These are phyloP conservation scores for Hevea brasiliensis DNA, from an alignment of 345 rosid genomes.

Conservation along the genomic window DNA sequence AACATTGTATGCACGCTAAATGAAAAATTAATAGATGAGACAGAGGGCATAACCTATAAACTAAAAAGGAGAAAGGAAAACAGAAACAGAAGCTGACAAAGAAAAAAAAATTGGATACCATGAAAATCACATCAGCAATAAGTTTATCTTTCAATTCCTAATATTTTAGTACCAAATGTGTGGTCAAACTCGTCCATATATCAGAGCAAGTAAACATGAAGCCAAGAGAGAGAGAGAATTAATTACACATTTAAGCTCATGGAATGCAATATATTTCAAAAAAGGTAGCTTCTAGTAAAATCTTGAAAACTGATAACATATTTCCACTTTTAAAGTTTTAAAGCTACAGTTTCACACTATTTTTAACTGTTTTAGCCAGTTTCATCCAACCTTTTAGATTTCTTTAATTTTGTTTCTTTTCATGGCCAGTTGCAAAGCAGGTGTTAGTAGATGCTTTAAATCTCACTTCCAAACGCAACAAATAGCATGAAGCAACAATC, in stretches of 20 bases:
- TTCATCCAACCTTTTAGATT: background rate
- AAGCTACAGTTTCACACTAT: background rate
- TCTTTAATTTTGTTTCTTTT: conserved; percentile 1
- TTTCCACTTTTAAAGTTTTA: background rate
- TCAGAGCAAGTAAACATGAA: background rate
- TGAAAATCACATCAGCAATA: background rate
- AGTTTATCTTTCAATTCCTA: background rate
- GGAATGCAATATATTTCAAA: background rate
- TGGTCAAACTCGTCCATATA: background rate
- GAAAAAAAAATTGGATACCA: background rate
- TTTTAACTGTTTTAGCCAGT: background rate
- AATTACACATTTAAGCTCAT: background rate
- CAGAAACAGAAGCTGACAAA: background rate
- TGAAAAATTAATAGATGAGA: background rate
- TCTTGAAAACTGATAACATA: background rate
- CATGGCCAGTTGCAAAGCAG: background rate
- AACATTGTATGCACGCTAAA: background rate
- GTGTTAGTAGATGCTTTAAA: background rate
- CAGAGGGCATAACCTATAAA: background rate
- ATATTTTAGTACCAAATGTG: background rate
- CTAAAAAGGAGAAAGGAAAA: background rate
- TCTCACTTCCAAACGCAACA: background rate
- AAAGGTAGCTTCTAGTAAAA: background rate
- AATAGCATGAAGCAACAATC: background rate
- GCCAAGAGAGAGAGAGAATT: background rate